Base-by-base conservation (phyloP, 352 stramenopile genomes). In the Pythium utonaiense region DNA sequence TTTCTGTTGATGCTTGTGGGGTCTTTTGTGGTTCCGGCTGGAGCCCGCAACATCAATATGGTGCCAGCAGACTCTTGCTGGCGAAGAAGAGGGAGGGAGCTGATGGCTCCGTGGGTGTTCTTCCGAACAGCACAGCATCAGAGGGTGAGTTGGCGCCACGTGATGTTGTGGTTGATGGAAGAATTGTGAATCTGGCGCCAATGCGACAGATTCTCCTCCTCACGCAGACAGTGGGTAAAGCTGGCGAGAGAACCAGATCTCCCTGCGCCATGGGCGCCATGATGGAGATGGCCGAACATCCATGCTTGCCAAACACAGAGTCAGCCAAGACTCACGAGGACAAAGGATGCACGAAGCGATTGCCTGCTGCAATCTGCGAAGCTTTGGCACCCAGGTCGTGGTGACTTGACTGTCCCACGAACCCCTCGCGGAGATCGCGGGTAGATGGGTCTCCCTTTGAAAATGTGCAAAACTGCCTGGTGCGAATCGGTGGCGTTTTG, bases 101-200 rank as follows among this genome's bases (percentile, higher is more conserved):
- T 47, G 40, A 53, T 24, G 34, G 41, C 45, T 53, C 30, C 7
- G 24, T 47, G 42, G 25, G 33, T 62, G 38, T 25, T 36, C 14
- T 44, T 17, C 34, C 6, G 34, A 17, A 44, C 36, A 44, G 40
- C 30, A 34, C 45, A 64, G 53, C 44, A 22, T 16, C 44, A 27
- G 17, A 49, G 7, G 55, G 53, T 62, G 56, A 62, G 57, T 64
- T 64, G 34, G 57, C 57, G 49, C 48, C 48, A 58, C 40, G 40
- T 54, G 28, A 19, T 51, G 34, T 30, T 31, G 48, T 34, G 28
- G 16, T 36, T 55, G 42, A 48, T 51, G 21, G 44, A 61, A 63
- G 40, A 47, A 56, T 31, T 34, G 55, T 49, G 51, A 66, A 57
- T 61, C 51, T 57, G 52, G 36, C 38, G 51, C 58, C 36, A 65